Percentiles rank a stretch among this genome's conserved stretches.
phyloP scores from a whole-genome alignment of 495 filamentous ascomycete genomes.

The Podospora fimiseda region DNA sequence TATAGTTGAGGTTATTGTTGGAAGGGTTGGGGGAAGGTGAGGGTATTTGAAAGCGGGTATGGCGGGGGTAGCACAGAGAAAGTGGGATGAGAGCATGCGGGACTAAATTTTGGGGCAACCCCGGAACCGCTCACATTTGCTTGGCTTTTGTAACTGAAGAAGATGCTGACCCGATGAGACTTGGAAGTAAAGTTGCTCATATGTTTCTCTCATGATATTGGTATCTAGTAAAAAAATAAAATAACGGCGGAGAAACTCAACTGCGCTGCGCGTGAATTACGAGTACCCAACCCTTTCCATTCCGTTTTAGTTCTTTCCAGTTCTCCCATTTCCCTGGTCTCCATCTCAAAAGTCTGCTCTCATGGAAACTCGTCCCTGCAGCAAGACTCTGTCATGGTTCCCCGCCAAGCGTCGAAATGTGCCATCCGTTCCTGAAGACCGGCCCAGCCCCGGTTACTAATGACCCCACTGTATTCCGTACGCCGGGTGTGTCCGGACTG shows the following conservation, averaged over 20 bases:
- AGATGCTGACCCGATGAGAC: too few species aligned
- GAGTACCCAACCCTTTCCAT: not conserved
- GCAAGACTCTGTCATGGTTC: not conserved
- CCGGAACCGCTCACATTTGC: conserved; percentile 1
- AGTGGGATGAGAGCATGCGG: conserved; percentile 9
- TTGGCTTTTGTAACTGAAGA: not conserved
- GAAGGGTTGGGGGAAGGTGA: conserved; percentile 3
- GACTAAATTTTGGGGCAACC: not conserved
- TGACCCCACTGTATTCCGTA: conserved; percentile 6
- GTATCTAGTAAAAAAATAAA: not conserved
- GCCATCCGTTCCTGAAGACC: conserved; percentile 2
- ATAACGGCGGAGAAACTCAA: not conserved
- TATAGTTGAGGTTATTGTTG: not conserved
- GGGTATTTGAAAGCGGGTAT: conserved; percentile 2
- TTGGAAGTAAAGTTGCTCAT: too few species aligned
- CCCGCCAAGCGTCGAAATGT: not conserved
- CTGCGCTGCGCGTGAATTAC: not conserved
- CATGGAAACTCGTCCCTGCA: not conserved
- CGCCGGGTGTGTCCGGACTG: conserved; percentile 9
- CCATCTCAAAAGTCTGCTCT: too few species aligned
- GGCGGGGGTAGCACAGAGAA: conserved; percentile 4
- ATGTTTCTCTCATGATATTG: too few species aligned
- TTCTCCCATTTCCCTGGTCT: not conserved
- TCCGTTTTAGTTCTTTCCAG: not conserved
- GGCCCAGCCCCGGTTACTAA: conserved; percentile 7